Evolutionary conservation across 208 protist species (phyloP).

Genomic region (Zelonia costaricensis): DNA sequence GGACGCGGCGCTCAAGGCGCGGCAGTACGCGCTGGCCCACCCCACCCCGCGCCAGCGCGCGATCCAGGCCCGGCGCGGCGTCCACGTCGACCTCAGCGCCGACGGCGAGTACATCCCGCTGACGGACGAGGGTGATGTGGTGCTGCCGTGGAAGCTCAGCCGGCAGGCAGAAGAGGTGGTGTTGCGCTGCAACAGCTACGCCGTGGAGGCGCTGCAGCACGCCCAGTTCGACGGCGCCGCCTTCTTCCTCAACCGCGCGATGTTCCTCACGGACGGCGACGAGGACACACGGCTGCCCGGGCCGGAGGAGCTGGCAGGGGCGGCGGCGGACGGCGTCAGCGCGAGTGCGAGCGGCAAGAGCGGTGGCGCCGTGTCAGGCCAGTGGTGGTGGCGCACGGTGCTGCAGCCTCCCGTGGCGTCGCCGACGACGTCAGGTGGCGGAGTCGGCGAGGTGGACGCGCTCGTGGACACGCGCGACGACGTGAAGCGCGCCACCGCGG

Average conservation of each 20-base stretch:
- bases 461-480: not conserved
- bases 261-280: constrained; percentile 78
- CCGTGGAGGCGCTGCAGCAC: constrained; percentile 68
- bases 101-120: constrained; percentile 12
- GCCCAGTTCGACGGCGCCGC: constrained; percentile 53
- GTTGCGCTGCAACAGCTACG: constrained; percentile 79
- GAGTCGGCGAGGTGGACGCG: not conserved
- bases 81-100: not conserved
- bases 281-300: constrained; percentile 13
- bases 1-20: constrained; percentile 11
- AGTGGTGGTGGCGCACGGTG: constrained; percentile 29
- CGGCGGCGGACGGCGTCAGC: no score
- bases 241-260: constrained; percentile 74
- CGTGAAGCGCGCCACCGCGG: not conserved
- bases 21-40: not conserved
- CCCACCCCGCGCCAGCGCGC: no score
- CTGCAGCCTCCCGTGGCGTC: not conserved
- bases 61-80: not conserved
- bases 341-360: no score
- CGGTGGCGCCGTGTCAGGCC: not conserved
- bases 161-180: constrained; percentile 66
- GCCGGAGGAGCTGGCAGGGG: no score
- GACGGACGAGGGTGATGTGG: constrained; percentile 23
- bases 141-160: constrained; percentile 27
- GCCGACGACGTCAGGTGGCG: not conserved